Conservation (phyloP, 352 stramenopile genomes). For the Globisporangium ultimum region DNA sequence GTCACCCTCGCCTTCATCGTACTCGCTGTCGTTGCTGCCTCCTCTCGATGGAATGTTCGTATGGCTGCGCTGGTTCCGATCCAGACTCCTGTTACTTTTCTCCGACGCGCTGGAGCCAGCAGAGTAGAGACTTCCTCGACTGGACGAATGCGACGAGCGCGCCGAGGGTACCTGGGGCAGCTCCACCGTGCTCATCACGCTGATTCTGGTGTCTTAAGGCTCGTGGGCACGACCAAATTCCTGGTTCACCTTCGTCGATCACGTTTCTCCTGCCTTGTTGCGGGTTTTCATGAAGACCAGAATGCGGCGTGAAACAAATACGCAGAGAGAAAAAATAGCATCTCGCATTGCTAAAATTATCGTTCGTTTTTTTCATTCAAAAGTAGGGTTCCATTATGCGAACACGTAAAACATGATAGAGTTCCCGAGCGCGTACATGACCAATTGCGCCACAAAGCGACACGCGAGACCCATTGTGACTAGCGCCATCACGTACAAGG, state of each 20-base stretch:
- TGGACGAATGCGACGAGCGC: constrained; percentile 30
- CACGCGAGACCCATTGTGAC: constrained; percentile 34
- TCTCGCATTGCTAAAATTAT: constrained; percentile 10
- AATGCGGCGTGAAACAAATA: too few species aligned
- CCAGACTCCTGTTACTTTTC: constrained; percentile 25
- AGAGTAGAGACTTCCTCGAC: constrained; percentile 37
- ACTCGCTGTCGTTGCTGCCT: constrained; percentile 6
- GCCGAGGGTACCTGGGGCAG: constrained; percentile 47
- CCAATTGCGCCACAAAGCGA: constrained; percentile 43
- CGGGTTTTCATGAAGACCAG: too few species aligned
- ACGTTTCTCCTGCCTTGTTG: too few species aligned
- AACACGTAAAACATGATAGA: constrained; percentile 76
- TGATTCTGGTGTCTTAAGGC: background rate
- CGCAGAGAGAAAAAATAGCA: background rate
- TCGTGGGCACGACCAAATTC: too few species aligned
- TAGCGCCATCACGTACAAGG: constrained; percentile 34
- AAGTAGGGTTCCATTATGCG: constrained; percentile 20
- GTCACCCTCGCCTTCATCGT: constrained; percentile 17
- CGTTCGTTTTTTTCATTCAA: background rate
- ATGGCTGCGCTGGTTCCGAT: constrained; percentile 23
- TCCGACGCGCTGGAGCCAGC: constrained; percentile 37
- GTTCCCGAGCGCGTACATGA: constrained; percentile 67
- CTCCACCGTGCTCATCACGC: constrained; percentile 44
- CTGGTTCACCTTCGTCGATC: too few species aligned
- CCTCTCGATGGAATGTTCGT: background rate